Conservation (phyloP, 352 stramenopile species). For the Globisporangium cystogenes region DNA sequence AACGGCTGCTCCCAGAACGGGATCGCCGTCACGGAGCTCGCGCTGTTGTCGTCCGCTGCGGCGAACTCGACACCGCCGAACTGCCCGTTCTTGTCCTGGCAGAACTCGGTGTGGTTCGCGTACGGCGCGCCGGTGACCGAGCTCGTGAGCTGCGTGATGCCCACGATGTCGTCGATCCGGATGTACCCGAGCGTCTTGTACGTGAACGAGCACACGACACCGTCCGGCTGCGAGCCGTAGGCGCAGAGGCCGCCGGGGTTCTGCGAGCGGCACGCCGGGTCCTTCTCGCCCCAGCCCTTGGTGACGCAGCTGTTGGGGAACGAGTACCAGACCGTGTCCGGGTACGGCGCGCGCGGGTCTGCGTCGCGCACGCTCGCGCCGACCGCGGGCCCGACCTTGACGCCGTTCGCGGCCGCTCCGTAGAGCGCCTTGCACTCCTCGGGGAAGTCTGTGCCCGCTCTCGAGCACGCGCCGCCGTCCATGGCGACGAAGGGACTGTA, state of each 20-base stretch:
- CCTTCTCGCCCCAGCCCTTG: slow-evolving; percentile 34
- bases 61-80: slow-evolving; percentile 41
- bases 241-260: slow-evolving; percentile 33
- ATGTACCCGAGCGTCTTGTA: slow-evolving; percentile 57
- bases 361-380: slow-evolving; percentile 26
- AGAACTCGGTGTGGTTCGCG: slow-evolving; percentile 54
- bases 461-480: slow-evolving; percentile 50
- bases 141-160: slow-evolving; percentile 50
- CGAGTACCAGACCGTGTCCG: slow-evolving; percentile 59
- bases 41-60: slow-evolving; percentile 5
- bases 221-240: slow-evolving; percentile 31
- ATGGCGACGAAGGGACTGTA: slow-evolving; percentile 55
- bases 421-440: slow-evolving; percentile 19
- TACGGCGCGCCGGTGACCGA: slow-evolving; percentile 20
- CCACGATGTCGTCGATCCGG: slow-evolving; percentile 51
- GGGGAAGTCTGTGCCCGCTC: slow-evolving; percentile 13
- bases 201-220: slow-evolving; percentile 55
- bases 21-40: slow-evolving; percentile 20
- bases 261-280: slow-evolving; percentile 21
- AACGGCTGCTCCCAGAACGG: slow-evolving; percentile 51
- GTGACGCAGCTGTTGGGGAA: slow-evolving; percentile 50
- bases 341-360: slow-evolving; percentile 45
- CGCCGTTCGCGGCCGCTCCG: slow-evolving; percentile 10
- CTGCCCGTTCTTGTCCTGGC: slow-evolving; percentile 21
- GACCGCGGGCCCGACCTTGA: slow-evolving; percentile 31